phyloP scores from a whole-genome alignment of 306 rosid genomes.

The Cucurbita moschata region DNA sequence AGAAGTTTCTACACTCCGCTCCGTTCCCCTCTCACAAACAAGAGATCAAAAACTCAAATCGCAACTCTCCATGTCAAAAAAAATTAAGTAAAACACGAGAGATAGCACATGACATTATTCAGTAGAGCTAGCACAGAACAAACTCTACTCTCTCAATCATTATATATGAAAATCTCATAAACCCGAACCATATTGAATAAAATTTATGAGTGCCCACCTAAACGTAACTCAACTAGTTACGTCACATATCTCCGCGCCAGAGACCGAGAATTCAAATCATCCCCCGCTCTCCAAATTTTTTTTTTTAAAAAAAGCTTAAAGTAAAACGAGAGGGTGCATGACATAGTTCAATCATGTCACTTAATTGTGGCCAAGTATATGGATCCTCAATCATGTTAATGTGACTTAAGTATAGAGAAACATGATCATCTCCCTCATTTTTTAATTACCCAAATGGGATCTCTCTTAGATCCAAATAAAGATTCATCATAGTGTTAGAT shows the following conservation, averaged over 20 bases:
- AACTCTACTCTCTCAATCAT: neutral
- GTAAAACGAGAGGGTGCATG: neutral
- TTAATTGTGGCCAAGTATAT: conserved; percentile 1
- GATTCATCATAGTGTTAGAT: conserved; percentile 7
- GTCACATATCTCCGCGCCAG: too few relatives aligned
- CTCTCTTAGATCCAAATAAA: conserved; percentile 5
- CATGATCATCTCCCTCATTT: neutral
- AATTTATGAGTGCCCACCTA: neutral
- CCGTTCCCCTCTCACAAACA: neutral
- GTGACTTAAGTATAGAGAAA: conserved; percentile 7
- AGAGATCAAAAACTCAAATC: too few relatives aligned
- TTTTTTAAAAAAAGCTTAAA: too few relatives aligned
- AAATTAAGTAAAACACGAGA: neutral
- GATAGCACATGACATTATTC: neutral
- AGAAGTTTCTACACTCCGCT: too few relatives aligned
- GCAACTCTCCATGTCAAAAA: too few relatives aligned
- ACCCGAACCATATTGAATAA: neutral
- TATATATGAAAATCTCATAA: neutral
- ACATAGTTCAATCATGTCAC: neutral
- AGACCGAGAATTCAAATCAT: too few relatives aligned
- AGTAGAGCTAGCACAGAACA: too few relatives aligned
- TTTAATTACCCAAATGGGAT: neutral
- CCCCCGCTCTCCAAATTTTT: too few relatives aligned
- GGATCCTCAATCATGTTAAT: conserved; percentile 6
- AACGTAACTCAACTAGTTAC: too few relatives aligned